Conservation (phyloP, 2,329 filamentous ascomycete genomes). For the Magnaporthales sp. region DNA sequence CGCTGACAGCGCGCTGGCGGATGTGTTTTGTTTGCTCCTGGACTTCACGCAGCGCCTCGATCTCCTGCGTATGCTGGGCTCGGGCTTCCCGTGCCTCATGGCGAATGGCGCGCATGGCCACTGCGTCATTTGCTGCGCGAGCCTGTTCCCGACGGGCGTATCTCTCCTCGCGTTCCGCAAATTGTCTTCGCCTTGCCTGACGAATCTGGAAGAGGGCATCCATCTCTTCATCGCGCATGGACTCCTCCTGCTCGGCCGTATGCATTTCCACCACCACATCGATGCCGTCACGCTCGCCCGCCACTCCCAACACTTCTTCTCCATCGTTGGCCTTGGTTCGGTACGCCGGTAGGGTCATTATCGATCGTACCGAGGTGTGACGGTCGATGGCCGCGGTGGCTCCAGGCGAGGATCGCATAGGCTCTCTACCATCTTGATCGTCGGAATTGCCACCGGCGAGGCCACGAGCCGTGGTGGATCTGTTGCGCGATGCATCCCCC, state of each 20-base stretch:
- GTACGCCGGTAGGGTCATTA: conserved; percentile 89
- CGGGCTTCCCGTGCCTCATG: conserved; percentile 40
- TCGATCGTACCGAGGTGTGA: conserved; percentile 80
- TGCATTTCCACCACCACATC: conserved; percentile 85
- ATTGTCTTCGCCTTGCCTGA: conserved; percentile 63
- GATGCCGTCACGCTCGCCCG: conserved; percentile 86
- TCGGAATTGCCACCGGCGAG: background rate
- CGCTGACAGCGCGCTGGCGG: conserved; percentile 60
- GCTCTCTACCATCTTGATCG: background rate
- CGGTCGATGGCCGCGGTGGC: conserved; percentile 52
- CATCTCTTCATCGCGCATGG: conserved; percentile 81
- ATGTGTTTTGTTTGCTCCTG: conserved; percentile 48
- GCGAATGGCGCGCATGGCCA: conserved; percentile 59
- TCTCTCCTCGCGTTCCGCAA: conserved; percentile 70
- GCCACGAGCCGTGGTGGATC: background rate
- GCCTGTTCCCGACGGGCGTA: conserved; percentile 63
- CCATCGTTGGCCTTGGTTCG: conserved; percentile 61
- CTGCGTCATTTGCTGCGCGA: conserved; percentile 58
- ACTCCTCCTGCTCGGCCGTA: conserved; percentile 69
- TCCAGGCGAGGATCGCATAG: conserved; percentile 2
- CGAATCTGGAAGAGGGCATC: conserved; percentile 86
- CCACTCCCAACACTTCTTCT: conserved; percentile 77
- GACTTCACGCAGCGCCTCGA: conserved; percentile 50
- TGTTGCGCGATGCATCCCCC: conserved; percentile 9
- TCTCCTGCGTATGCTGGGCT: conserved; percentile 39